Conservation (phyloP, 352 stramenopile species). For the Phytopythium kandeliae region DNA sequence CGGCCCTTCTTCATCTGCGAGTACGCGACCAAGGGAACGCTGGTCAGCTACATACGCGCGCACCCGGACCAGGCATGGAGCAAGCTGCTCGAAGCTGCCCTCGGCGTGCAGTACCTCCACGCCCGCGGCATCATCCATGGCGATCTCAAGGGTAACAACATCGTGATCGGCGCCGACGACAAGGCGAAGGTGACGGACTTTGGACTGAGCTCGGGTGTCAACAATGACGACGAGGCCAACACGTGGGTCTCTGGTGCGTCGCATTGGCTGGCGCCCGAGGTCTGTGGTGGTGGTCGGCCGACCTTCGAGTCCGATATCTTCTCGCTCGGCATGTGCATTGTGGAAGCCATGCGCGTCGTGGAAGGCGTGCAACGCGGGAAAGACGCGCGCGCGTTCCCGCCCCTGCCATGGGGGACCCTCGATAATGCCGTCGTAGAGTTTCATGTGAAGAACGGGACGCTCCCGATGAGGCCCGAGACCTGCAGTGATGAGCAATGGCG, state of each 20-base stretch:
- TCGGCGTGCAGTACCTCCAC: conserved; percentile 31
- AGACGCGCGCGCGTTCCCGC: background rate
- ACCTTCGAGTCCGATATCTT: conserved; percentile 14
- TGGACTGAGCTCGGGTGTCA: conserved; percentile 12
- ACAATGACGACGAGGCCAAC: conserved; percentile 1
- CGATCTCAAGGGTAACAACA: conserved; percentile 31
- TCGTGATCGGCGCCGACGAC: conserved; percentile 21
- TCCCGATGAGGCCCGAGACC: background rate
- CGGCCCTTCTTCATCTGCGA: conserved; percentile 25
- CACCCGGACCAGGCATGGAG: conserved; percentile 19
- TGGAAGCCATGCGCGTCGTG: conserved; percentile 8
- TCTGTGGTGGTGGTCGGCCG: background rate
- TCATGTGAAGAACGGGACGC: background rate
- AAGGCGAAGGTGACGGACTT: conserved; percentile 28
- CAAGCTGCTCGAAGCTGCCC: conserved; percentile 14
- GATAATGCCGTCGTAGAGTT: background rate
- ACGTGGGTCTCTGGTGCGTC: conserved; percentile 11
- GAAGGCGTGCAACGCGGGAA: background rate
- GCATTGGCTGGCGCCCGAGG: conserved; percentile 15
- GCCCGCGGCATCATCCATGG: conserved; percentile 21
- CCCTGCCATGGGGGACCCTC: background rate
- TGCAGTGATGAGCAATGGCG: background rate
- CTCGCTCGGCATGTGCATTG: conserved; percentile 15
- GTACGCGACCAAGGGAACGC: conserved; percentile 12
- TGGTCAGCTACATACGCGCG: conserved; percentile 13